phyloP scores from a whole-genome alignment of 2,329 filamentous ascomycete species.

The Fusarium sp. region DNA sequence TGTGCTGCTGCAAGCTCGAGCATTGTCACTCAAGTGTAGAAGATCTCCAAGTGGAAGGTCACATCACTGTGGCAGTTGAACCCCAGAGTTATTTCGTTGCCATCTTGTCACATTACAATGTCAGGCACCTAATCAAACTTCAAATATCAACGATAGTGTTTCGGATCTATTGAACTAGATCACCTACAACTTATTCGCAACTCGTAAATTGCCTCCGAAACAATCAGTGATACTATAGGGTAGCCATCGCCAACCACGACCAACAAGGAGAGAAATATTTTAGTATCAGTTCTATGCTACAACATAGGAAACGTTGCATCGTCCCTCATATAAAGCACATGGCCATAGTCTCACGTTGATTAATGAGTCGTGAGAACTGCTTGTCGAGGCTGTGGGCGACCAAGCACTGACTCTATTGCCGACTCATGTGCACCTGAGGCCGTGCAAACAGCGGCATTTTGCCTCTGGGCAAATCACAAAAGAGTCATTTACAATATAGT shows the following conservation, averaged over 20 bases:
- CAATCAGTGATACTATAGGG: background rate
- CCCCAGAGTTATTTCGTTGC: too few relatives aligned
- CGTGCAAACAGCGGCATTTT: background rate
- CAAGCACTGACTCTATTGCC: background rate
- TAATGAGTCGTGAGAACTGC: background rate
- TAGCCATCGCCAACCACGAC: background rate
- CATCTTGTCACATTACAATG: too few relatives aligned
- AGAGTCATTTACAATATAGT: background rate
- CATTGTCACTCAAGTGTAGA: background rate
- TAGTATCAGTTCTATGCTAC: background rate
- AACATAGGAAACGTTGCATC: background rate
- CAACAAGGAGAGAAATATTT: too few relatives aligned
- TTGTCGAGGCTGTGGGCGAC: background rate
- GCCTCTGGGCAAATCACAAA: background rate
- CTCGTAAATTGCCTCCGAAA: too few relatives aligned
- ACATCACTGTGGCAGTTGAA: background rate
- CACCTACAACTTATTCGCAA: background rate
- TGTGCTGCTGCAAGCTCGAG: slow-evolving; percentile 1
- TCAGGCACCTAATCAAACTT: background rate
- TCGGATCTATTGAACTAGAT: background rate
- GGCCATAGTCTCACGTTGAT: background rate
- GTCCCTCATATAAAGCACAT: background rate
- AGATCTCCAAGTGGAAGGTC: background rate
- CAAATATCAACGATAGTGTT: background rate
- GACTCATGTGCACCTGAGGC: background rate